Evolutionary conservation across 495 filamentous ascomycete genomes (phyloP), one percentile per base, ranked within the genome.

Genomic region (Xylaria longipes): DNA sequence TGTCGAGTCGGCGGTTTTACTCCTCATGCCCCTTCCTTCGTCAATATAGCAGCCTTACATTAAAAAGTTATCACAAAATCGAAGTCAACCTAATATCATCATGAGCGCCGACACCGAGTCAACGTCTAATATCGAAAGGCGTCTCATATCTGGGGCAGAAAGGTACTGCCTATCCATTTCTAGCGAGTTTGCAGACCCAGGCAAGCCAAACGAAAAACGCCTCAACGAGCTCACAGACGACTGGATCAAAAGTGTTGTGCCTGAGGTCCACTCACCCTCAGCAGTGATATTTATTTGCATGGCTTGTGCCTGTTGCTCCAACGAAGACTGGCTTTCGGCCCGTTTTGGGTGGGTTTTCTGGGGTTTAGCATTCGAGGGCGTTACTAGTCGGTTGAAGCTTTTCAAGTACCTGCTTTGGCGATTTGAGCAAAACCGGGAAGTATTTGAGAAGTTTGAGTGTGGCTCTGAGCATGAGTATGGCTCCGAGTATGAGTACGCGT

Each of bases 341-440:
- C 45, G 20, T 15, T 29, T 65, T 3, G 27, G 45, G 22, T 2
- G 0, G 17, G 17, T 39, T 15, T 46, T 64, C 1, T 14, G 27
- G 63, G 12, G 0, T 8, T 7, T 65, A 12, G 25, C 25, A 29
- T 29, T 65, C 41, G 35, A 27, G 2, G 4, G 15, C 12, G 41
- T 6, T 2, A 22, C 17, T 25, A 15, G 45, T 52, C 52, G 29
- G 20, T 17, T 9, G 6, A 15, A 8, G 9, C 27, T 65, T 35
- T 65, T 65, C 29, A 9, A 29, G 29, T 65, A 65, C 37, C 31
- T 65, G 1, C 27, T 52, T 35, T 65, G 29, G 63, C 41, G 63
- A 12, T 65, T 33, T 29, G 29, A 37, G n/a, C 8, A 20, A 22
- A 1, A 39, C 7, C 33, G 5, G 15, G 37, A 0, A 0, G 2